Percentiles rank a stretch among this genome's conserved stretches.
Conservation (phyloP, 202 grass and related monocot species). For the Hordeum pubiflorum region DNA sequence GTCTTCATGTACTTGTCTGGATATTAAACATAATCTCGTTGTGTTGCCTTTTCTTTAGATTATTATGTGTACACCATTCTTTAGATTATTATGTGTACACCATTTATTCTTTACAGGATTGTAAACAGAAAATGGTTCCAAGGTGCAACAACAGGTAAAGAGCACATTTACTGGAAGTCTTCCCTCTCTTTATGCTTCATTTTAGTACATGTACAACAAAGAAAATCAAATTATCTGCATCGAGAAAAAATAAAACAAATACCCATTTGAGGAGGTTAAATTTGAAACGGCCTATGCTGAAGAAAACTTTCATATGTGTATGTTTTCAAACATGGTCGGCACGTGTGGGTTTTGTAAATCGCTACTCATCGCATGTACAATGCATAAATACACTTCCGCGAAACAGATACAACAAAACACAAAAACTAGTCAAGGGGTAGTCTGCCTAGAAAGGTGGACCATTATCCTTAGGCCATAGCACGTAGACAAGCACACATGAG, state of each 20-base stretch:
- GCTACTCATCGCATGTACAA: background rate
- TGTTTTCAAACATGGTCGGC: background rate
- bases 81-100: background rate
- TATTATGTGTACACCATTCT: background rate
- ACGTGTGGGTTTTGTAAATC: background rate
- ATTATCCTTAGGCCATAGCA: constrained; percentile 2
- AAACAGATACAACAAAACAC: background rate
- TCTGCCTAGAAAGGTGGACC: background rate
- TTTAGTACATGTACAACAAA: constrained; percentile 6
- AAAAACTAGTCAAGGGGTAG: background rate
- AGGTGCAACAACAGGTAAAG: background rate
- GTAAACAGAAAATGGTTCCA: background rate
- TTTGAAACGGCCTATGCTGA: background rate
- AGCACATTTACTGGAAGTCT: background rate
- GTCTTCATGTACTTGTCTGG: too few species aligned
- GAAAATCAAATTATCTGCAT: background rate
- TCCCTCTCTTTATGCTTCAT: background rate
- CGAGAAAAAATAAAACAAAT: background rate
- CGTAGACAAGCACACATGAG: background rate
- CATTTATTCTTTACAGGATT: background rate
- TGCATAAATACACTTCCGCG: background rate
- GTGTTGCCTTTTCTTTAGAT: too few species aligned
- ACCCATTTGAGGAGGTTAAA: background rate
- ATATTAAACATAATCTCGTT: too few species aligned
- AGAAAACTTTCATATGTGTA: background rate